Percentiles rank a stretch among this genome's conserved stretches.
phyloP scores from a whole-genome alignment of 352 stramenopile genomes.

The Globisporangium irregulare region DNA sequence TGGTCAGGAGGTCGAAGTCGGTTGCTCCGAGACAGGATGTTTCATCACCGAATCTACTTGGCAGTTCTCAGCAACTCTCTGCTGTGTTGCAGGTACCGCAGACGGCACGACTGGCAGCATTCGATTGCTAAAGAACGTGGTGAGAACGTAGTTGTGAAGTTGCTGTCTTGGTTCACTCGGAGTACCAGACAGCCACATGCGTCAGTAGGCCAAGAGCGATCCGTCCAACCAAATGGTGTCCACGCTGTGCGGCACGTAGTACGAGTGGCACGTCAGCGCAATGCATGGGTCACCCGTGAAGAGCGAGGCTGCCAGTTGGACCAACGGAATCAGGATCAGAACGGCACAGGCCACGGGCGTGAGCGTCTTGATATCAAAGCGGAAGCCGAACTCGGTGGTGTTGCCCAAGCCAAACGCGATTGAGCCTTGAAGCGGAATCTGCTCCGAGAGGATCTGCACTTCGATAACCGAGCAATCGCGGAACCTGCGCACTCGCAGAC shows the following conservation, averaged over 20 bases:
- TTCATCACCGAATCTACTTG: neutral
- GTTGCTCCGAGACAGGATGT: too few species aligned
- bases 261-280: slow-evolving; percentile 1
- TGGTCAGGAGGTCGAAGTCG: too few species aligned
- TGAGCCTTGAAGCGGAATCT: neutral
- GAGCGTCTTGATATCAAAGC: slow-evolving; percentile 13
- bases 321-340: neutral
- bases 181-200: slow-evolving; percentile 3
- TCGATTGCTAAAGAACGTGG: neutral
- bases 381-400: slow-evolving; percentile 13
- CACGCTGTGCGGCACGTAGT: slow-evolving; percentile 9
- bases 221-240: neutral
- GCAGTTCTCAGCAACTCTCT: neutral
- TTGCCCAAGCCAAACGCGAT: slow-evolving; percentile 4
- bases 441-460: neutral
- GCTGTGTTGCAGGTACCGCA: neutral
- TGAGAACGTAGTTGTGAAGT: neutral
- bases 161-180: neutral
- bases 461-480: neutral
- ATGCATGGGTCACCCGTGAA: neutral
- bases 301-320: neutral
- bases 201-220: slow-evolving; percentile 2
- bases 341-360: neutral
- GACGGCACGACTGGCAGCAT: neutral
- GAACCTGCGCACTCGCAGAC: neutral